phyloP scores from a whole-genome alignment of 1,284 basidiomycete genomes.

The Puccinia polysora region DNA sequence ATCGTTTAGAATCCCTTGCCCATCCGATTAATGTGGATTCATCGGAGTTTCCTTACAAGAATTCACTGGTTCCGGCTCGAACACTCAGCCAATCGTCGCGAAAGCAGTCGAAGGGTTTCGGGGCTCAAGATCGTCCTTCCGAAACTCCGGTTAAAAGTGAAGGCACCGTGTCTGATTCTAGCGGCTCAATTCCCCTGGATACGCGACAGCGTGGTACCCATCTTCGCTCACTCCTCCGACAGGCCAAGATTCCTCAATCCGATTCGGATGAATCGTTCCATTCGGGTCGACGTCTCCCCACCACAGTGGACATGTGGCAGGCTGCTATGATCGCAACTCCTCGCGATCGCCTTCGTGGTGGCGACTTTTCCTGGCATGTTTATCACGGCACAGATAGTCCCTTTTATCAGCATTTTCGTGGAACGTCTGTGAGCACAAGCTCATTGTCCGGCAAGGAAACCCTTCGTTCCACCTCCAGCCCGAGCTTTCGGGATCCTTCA shows the following conservation, averaged over 20 bases:
- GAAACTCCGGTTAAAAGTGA: not conserved
- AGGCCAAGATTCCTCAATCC: conserved; percentile 28
- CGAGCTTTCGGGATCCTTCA: not conserved
- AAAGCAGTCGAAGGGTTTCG: not conserved
- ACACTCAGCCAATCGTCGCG: conserved; percentile 2
- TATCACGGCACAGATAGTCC: conserved; percentile 17
- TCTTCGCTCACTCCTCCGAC: conserved; percentile 20
- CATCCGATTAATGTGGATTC: too few relatives aligned
- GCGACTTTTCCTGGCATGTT: conserved; percentile 17
- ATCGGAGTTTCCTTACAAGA: too few relatives aligned
- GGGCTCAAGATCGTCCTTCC: not conserved
- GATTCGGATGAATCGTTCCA: conserved; percentile 9
- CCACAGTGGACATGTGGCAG: conserved; percentile 27
- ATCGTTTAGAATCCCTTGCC: too few relatives aligned
- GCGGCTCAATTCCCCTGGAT: not conserved
- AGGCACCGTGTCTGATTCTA: not conserved
- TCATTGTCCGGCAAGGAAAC: conserved; percentile 16
- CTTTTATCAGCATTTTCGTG: conserved; percentile 21
- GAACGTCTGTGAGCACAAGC: conserved; percentile 9
- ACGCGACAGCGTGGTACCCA: conserved; percentile 8
- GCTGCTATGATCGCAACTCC: conserved; percentile 29
- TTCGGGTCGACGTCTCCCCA: not conserved
- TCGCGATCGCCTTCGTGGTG: conserved; percentile 19
- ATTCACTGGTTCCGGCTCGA: too few relatives aligned
- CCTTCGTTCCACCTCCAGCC: not conserved